These are phyloP conservation scores for Rhododendron henanense DNA, from an alignment of 148 eudicot species.

Conservation along the genomic window DNA sequence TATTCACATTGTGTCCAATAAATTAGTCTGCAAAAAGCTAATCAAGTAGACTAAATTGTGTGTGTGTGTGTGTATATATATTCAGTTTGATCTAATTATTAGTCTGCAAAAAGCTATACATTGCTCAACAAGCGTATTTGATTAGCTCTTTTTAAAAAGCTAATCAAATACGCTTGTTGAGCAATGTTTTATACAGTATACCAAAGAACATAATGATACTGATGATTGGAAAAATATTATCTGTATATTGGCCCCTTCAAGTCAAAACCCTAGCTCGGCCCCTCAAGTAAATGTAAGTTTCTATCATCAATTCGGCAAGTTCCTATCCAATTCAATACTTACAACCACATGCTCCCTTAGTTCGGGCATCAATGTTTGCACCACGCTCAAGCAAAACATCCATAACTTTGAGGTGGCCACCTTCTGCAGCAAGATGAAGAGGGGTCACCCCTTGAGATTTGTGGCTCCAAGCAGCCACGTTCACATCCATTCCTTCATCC, in stretches of 20 bases:
- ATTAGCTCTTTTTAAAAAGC: not conserved
- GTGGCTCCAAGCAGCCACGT: slow-evolving; percentile 80
- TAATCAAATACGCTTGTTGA: not conserved
- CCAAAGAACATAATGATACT: not conserved
- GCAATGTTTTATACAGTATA: not conserved
- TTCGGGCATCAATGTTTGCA: slow-evolving; percentile 91
- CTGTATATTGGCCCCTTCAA: not conserved
- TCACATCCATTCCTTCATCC: slow-evolving; percentile 81
- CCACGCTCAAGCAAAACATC: slow-evolving; percentile 87
- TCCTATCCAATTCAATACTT: slow-evolving; percentile 21
- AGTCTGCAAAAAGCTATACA: no score
- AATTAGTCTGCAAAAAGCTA: no score
- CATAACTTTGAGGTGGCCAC: slow-evolving; percentile 87
- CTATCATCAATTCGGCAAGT: not conserved
- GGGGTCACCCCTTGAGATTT: slow-evolving; percentile 91
- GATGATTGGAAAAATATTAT: not conserved
- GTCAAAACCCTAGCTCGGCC: not conserved
- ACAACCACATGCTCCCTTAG: slow-evolving; percentile 98
- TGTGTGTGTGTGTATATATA: no score
- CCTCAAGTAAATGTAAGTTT: not conserved
- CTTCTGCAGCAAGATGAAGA: slow-evolving; percentile 98
- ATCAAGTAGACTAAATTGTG: no score
- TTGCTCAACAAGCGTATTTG: no score
- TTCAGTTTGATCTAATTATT: no score
- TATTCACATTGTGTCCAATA: no score